Evolutionary conservation across 163 green algal species (phyloP).

Genomic region (Scenedesmus sp.): DNA sequence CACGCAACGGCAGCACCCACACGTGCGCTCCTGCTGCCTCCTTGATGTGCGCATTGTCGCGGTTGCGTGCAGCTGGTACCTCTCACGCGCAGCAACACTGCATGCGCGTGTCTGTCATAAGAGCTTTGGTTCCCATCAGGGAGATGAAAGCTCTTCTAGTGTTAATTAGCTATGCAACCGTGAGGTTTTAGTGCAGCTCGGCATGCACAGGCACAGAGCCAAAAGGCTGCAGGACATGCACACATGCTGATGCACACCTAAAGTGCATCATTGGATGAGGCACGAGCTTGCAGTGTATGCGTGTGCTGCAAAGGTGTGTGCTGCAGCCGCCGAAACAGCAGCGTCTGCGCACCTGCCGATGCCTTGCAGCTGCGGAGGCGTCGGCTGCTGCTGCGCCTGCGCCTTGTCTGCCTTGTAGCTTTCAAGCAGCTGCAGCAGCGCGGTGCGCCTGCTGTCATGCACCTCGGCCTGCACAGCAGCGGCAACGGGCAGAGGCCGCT

Average conservation of each 20-base stretch:
- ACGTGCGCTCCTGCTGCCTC: too few species aligned
- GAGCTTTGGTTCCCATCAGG: too few species aligned
- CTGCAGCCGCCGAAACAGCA: neutral
- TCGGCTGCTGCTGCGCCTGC: conserved; percentile 10
- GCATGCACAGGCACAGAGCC: neutral
- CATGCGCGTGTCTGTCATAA: too few species aligned
- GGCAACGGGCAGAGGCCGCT: too few species aligned
- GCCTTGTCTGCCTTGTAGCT: neutral
- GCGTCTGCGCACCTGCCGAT: conserved; percentile 13
- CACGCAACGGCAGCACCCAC: too few species aligned
- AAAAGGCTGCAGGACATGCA: neutral
- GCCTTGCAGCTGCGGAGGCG: neutral
- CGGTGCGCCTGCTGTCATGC: conserved; percentile 35
- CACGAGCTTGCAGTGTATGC: neutral
- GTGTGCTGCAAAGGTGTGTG: neutral
- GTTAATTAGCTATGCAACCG: too few species aligned
- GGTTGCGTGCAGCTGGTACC: too few species aligned
- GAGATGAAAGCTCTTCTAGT: too few species aligned
- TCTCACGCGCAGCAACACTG: too few species aligned
- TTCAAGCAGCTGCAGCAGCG: conserved; percentile 53
- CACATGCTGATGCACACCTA: neutral
- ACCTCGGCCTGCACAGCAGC: conserved; percentile 50
- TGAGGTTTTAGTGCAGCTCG: too few species aligned
- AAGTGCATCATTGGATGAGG: neutral
- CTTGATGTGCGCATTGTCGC: too few species aligned